Percentiles rank a stretch among this genome's conserved stretches.
Evolutionary conservation across 1,284 basidiomycete species (phyloP).

Genomic region (Ustanciosporium gigantosporum): DNA sequence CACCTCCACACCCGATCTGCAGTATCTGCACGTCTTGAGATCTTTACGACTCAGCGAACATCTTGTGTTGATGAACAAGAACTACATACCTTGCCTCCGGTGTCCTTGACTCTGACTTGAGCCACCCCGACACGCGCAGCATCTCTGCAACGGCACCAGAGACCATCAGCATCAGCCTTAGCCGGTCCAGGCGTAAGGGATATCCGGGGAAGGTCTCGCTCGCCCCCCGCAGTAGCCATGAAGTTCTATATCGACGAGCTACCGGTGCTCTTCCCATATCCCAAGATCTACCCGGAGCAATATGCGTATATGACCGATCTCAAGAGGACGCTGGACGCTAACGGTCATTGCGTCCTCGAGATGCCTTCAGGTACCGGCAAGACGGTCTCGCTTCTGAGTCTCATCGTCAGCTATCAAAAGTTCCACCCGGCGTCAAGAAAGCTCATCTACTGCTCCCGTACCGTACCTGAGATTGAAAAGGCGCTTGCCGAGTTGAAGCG

Average conservation of each 20-base stretch:
- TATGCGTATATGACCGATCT: conserved; percentile 99
- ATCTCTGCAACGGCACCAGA: too few species aligned
- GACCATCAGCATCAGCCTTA: too few species aligned
- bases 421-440: conserved; percentile 91
- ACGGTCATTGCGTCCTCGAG: conserved; percentile 92
- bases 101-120: too few species aligned
- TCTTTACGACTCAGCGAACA: too few species aligned
- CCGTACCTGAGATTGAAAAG: conserved; percentile 99
- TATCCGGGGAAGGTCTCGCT: too few species aligned
- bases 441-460: conserved; percentile 98
- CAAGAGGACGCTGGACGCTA: conserved; percentile 91
- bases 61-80: too few species aligned
- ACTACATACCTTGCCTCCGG: too few species aligned
- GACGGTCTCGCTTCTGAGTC: conserved; percentile 90
- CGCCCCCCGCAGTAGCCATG: conserved; percentile 67
- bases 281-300: conserved; percentile 73
- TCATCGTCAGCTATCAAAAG: conserved; percentile 99
- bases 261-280: conserved; percentile 62
- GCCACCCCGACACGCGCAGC: too few species aligned
- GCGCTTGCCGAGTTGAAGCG: conserved; percentile 93
- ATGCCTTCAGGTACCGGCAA: conserved; percentile 99
- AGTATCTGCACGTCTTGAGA: too few species aligned
- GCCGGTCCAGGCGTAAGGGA: too few species aligned
- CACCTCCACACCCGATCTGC: too few species aligned
- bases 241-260: conserved; percentile 95